Evolutionary conservation across 495 filamentous ascomycete genomes (phyloP).

Genomic region (Aspergillus bertholletiae): DNA sequence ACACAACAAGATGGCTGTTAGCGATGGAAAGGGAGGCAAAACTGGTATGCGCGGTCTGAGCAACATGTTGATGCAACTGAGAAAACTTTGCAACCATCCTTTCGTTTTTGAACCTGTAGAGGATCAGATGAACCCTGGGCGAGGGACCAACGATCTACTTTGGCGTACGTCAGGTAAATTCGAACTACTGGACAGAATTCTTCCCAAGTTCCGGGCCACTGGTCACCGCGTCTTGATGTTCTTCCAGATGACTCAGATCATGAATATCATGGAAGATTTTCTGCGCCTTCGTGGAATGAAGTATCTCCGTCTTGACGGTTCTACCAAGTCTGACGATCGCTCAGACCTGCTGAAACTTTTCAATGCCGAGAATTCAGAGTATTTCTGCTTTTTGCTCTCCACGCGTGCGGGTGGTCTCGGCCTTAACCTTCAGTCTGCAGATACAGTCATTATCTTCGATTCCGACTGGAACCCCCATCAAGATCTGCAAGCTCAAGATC

Average conservation of each 20-base stretch:
- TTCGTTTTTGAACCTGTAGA: constrained; percentile 98
- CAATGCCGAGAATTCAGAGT: constrained; percentile 84
- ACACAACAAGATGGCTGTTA: constrained; percentile 89
- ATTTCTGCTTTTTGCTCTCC: constrained; percentile 98
- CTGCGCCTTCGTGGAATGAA: constrained; percentile 74
- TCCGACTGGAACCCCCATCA: constrained; percentile 99
- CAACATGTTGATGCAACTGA: constrained; percentile 99
- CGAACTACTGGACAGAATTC: constrained; percentile 84
- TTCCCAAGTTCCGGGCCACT: constrained; percentile 87
- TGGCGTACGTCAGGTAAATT: constrained; percentile 98
- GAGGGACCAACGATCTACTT: constrained; percentile 82
- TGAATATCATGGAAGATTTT: constrained; percentile 99
- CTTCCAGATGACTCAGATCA: constrained; percentile 99
- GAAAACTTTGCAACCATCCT: constrained; percentile 98
- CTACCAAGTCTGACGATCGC: constrained; percentile 95
- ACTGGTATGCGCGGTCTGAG: constrained; percentile 91
- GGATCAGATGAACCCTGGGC: constrained; percentile 91
- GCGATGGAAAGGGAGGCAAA: constrained; percentile 93
- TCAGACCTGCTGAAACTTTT: constrained; percentile 85
- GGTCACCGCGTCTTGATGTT: constrained; percentile 97
- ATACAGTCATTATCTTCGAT: constrained; percentile 99
- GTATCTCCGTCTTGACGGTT: constrained; percentile 91
- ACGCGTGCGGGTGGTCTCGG: constrained; percentile 97
- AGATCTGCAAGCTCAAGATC: constrained; percentile 98
- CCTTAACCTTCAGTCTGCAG: constrained; percentile 93